These are phyloP conservation scores for Lanmaoa pseudosensibilis DNA, from an alignment of 768 basidiomycete genomes.

Conservation along the genomic window DNA sequence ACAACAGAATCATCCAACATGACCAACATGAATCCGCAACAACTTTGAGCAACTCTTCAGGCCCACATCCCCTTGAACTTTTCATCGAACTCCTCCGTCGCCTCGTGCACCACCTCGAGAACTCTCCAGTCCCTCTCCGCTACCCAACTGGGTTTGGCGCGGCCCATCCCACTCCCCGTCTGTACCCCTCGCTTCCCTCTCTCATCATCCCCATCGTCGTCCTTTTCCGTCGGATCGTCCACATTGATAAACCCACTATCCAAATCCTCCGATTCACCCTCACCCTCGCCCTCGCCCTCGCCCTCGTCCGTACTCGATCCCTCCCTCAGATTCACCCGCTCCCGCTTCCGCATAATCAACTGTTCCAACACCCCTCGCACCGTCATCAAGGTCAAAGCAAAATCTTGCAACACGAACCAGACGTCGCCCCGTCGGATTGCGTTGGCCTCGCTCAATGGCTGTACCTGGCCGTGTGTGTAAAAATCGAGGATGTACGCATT, in stretches of 20 bases:
- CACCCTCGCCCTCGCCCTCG: conserved; percentile 15
- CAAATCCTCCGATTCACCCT: conserved; percentile 14
- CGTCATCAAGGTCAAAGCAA: conserved; percentile 48
- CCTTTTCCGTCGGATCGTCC: conserved; percentile 31
- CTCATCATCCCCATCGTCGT: conserved; percentile 19
- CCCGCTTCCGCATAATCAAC: conserved; percentile 36
- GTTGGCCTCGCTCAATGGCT: conserved; percentile 50
- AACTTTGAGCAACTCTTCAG: conserved; percentile 8
- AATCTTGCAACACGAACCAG: conserved; percentile 67
- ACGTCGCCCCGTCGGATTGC: conserved; percentile 60
- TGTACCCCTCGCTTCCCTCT: conserved; percentile 12
- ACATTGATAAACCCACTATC: conserved; percentile 36
- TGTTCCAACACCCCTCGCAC: conserved; percentile 52
- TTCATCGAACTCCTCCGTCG: conserved; percentile 49
- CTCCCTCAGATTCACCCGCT: conserved; percentile 9
- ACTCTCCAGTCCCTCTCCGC: conserved; percentile 54
- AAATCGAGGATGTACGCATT: conserved; percentile 73
- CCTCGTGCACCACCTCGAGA: conserved; percentile 47
- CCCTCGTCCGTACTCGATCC: conserved; percentile 16
- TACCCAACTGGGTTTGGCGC: conserved; percentile 39
- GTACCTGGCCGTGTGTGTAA: conserved; percentile 60
- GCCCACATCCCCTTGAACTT: conserved; percentile 71
- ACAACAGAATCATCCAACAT: background rate
- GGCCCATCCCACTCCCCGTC: background rate
- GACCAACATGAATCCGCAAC: background rate